A percentile compares a stretch with the other conserved stretches of the same genome.
Evolutionary conservation across 129 eudicot genomes (phyloP).

Genomic region (Artemisia argyi): DNA sequence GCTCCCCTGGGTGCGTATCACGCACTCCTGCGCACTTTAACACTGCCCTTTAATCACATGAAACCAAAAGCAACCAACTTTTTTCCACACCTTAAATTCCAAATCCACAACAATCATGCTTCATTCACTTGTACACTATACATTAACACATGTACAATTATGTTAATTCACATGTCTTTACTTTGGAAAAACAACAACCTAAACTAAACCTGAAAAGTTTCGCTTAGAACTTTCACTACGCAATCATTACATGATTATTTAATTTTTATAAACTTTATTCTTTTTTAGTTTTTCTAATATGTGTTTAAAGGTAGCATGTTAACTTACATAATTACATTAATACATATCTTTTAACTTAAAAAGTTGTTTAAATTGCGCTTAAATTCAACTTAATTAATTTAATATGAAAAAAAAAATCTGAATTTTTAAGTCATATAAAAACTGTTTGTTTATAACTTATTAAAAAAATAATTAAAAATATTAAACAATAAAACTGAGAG

Average conservation of each 20-base stretch:
- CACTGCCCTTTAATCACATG: constrained; percentile 32
- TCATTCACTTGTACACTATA: neutral
- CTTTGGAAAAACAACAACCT: constrained; percentile 17
- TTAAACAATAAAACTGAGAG: too few relatives aligned
- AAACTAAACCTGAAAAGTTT: constrained; percentile 33
- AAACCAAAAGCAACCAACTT: constrained; percentile 27
- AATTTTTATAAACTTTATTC: too few relatives aligned
- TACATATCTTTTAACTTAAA: too few relatives aligned
- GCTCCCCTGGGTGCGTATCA: constrained; percentile 33
- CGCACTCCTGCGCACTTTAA: constrained; percentile 28
- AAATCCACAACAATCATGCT: neutral
- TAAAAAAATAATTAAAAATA: too few relatives aligned
- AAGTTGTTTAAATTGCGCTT: too few relatives aligned
- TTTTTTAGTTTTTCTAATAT: too few relatives aligned
- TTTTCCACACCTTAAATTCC: constrained; percentile 12
- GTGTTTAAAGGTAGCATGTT: too few relatives aligned
- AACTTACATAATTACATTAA: too few relatives aligned
- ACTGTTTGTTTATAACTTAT: too few relatives aligned
- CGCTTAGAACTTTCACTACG: constrained; percentile 44
- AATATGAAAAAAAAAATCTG: too few relatives aligned
- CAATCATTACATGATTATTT: constrained; percentile 41
- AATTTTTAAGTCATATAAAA: too few relatives aligned
- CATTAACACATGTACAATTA: neutral
- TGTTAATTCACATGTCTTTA: neutral
- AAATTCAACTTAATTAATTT: too few relatives aligned